Evolutionary conservation across 345 rosid genomes (phyloP), one percentile per base, ranked within the genome.

Genomic region (Euphorbia lathyris): DNA sequence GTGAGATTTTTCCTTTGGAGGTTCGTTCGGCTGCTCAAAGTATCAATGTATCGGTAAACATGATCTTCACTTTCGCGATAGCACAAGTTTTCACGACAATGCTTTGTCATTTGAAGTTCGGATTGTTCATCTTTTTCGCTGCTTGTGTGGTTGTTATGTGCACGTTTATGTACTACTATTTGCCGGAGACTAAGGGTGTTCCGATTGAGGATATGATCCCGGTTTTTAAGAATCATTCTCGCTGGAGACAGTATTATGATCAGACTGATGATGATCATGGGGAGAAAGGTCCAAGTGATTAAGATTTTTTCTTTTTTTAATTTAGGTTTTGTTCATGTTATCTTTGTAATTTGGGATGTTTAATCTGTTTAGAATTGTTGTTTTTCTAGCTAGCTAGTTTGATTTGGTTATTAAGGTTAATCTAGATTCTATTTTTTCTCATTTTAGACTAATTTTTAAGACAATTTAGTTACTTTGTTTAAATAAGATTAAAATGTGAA

Each of bases 1-100:
- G 90, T 60, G 93, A 86, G 65, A 88, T 86, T 23, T 82, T 84
- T 66, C 90, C 90, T 27, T 58, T 88, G 30, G 93, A 88, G 74
- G 67, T 88, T 65, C 68, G 93, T 23, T 88, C 88, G 22, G 88
- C 93, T 1, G 90, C 86, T 20, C 90, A 84, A 66, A 76, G 83
- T 64, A 77, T 88, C 45, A 83, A 74, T 30, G 87, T 83, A 0
- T 30, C 85, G 9, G 85, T 84, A 1, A 84, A 84, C 81, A 83
- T 84, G 90, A 80, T 84, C 74, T 84, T 78, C 74, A 88, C 90
- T 0, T 88, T 88, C 73, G 53, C 69, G 6, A 79, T 88, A 8
- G 93, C 90, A 1, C 93, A 88, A 70, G 65, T 84, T 73, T 88
- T 88, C 83, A 80, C 83, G 4, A 36, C 75, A 2, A 78, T 84